phyloP scores from a whole-genome alignment of 2,329 filamentous ascomycete species.

The Xylariaceae sp. region DNA sequence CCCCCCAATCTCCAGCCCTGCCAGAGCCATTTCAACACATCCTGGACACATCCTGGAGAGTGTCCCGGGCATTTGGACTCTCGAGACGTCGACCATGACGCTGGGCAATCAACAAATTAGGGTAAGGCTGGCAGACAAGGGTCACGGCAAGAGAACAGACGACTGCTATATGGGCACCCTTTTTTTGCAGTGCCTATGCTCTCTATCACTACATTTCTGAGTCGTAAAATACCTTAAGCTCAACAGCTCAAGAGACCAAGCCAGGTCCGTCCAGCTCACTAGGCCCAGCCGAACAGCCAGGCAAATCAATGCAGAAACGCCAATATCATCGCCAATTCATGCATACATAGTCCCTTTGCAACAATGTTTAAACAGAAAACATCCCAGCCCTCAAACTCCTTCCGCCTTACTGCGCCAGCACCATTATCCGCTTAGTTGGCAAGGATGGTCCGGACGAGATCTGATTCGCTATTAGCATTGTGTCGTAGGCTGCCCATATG shows the following conservation, averaged over 20 bases:
- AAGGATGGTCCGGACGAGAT: conserved; percentile 81
- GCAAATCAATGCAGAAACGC: conserved; percentile 27
- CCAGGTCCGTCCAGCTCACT: conserved; percentile 17
- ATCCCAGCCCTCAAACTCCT: conserved; percentile 23
- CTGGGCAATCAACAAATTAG: too few relatives aligned
- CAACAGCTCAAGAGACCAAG: conserved; percentile 17
- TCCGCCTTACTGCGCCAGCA: conserved; percentile 11
- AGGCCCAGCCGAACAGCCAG: conserved; percentile 16
- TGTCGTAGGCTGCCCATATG: background rate
- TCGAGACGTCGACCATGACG: too few relatives aligned
- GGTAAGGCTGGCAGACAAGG: too few relatives aligned
- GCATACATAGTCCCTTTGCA: conserved; percentile 17
- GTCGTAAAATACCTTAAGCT: background rate
- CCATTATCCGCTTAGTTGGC: conserved; percentile 58
- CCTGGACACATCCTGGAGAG: too few relatives aligned
- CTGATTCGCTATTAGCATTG: conserved; percentile 37
- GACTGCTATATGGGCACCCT: too few relatives aligned
- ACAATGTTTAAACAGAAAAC: background rate
- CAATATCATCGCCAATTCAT: conserved; percentile 25
- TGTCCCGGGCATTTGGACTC: too few relatives aligned
- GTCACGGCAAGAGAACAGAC: too few relatives aligned
- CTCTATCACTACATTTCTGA: background rate
- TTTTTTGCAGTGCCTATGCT: too few relatives aligned
- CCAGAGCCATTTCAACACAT: too few relatives aligned
- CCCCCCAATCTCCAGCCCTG: too few relatives aligned